Base-by-base conservation (phyloP, 345 rosid genomes). In the Citrus mangshanensis region DNA sequence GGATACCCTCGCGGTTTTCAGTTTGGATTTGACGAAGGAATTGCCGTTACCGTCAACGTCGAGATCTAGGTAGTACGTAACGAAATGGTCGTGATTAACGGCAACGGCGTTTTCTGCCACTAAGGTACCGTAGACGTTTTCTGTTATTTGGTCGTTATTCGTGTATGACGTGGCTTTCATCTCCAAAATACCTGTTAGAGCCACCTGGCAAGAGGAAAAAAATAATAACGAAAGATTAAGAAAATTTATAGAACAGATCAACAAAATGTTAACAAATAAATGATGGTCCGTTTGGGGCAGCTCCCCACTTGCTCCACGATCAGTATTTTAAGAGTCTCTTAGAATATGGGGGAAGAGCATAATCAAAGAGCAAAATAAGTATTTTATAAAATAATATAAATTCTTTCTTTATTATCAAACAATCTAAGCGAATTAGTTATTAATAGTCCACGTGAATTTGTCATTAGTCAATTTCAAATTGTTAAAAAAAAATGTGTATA, bases 1-100 rank as follows among this genome's bases (percentile, higher is more conserved):
- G 4, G 82, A 77, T 27, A 79, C 87, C 35, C 77, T 82, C 0
- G 73, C 83, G 73, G 85, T 90, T 81, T 81, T 79, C 1, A 85
- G 81, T 81, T 83, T 83, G n/a, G 90, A 85, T 79, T 88, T 92
- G 63, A 90, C 85, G 28, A 94, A 91, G n/a, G 98, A 94, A 79
- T 94, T 92, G 40, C 64, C 38, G 73, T 78, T 64, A 69, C 97
- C 94, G 68, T 92, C 98, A 42, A 94, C 77, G 82, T 94, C 98
- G 0, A 91, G 92, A 69, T 94, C 98, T 4, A 94, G 85, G 81
- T 94, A 89, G 79, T 88, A 94, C 1, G 92, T 91, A n/a, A 94
- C 46, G 85, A 77, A 91, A 76, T 94, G 98, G 79, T 94, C 98
- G 38, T 92, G 97, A 77, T 89, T 87, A 34, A 89, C 83, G 72